These are phyloP conservation scores for Phenoliferia sp. DNA, from an alignment of 1,284 basidiomycete genomes.

Conservation along the genomic window DNA sequence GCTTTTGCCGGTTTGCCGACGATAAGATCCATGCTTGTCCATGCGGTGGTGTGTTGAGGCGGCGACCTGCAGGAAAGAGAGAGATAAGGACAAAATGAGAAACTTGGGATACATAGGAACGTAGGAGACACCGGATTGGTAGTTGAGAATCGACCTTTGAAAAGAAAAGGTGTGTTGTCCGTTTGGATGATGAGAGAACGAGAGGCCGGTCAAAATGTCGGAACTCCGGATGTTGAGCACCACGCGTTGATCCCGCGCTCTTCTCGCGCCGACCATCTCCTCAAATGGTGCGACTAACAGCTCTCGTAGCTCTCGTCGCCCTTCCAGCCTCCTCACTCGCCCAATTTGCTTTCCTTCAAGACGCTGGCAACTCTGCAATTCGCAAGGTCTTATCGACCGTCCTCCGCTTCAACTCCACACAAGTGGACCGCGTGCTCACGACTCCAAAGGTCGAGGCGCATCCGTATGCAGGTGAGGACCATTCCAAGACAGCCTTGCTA, in stretches of 20 bases:
- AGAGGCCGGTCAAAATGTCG: no score
- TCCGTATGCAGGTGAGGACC: conserved; percentile 15
- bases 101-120: no score
- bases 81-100: no score
- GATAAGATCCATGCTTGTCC: no score
- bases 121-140: no score
- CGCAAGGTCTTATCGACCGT: conserved; percentile 11
- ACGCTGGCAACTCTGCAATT: neutral
- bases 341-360: neutral
- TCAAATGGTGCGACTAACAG: neutral
- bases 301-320: neutral
- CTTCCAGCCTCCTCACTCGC: neutral
- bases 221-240: no score
- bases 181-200: no score
- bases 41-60: no score
- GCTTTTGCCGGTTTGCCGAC: no score
- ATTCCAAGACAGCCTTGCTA: neutral
- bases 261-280: neutral
- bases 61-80: no score
- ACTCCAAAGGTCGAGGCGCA: conserved; percentile 13
- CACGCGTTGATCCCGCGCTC: neutral
- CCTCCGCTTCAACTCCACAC: conserved; percentile 23
- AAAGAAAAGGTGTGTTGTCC: no score
- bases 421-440: conserved; percentile 17
- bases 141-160: no score